Base-by-base conservation (phyloP, 2,329 filamentous ascomycete genomes). In the Claviceps cyperi region DNA sequence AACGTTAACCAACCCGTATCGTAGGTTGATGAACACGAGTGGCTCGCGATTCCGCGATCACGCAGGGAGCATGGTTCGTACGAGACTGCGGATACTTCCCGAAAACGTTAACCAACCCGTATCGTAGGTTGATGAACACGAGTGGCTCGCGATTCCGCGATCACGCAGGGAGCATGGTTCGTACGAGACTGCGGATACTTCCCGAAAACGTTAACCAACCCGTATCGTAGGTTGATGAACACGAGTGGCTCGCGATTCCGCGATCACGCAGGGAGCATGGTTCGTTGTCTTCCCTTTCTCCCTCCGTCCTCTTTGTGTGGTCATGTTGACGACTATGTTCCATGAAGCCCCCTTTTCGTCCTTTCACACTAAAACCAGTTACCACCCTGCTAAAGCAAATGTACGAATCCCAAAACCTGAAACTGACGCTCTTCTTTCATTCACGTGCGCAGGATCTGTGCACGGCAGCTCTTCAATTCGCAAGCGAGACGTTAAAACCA, bases 21-120 rank as follows among this genome's bases (percentile, higher is more conserved):
- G 70, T 77, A 98, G 92, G 92, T 84, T 98, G 84, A 95, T 96
- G 89, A 98, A 98, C 69, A 96, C 91, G 59, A 95, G 86, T 69
- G 92, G 92, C 50, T 84, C 87, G 60, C 69, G 69, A 17, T 92
- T 94, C 63, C 80, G 82, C 56, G 92, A 98, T 67, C 92, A 98
- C 68, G 83, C 81, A 9, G 86, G 87, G 28, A 96, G 89, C 69
- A 97, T 98, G 87, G 91, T 96, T 69, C 63, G 83, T n/a, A 22
- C 22, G 22, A 22, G 22, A 5, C 22, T 1, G 5, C 22, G 22
- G 22, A 22, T 22, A 22, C 5, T 4, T 4, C 22, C 5, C 22
- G 22, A 22, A 22, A 72, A 94, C 83, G 74, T 77, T 96, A 79
- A 94, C 83, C 91, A 85, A 92, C 79, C 88, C 89, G 56, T 92